Percentiles rank a stretch among this genome's conserved stretches.
These are phyloP conservation scores for Phytophthora sp. DNA, from an alignment of 352 stramenopile species.

Conservation along the genomic window DNA sequence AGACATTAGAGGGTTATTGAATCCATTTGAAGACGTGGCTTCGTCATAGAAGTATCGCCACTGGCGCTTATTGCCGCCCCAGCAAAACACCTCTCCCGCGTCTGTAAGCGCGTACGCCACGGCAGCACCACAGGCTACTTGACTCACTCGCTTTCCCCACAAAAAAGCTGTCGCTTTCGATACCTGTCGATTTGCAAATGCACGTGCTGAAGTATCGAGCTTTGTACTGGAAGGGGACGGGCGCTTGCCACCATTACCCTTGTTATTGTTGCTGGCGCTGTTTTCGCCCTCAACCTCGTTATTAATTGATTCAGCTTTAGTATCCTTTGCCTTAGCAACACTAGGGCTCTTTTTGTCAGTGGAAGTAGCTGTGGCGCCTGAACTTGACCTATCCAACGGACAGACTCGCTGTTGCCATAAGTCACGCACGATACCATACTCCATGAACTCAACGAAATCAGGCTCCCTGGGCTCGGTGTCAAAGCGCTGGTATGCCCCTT, in stretches of 20 bases:
- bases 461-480: constrained; percentile 57
- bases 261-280: not conserved
- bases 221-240: constrained; percentile 42
- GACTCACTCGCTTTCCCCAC: constrained; percentile 70
- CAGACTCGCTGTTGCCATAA: constrained; percentile 68
- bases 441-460: constrained; percentile 81
- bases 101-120: constrained; percentile 76
- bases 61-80: constrained; percentile 70
- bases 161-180: constrained; percentile 74
- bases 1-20: not conserved
- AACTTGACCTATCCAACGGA: constrained; percentile 12
- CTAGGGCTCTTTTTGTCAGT: not conserved
- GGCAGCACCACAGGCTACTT: constrained; percentile 53
- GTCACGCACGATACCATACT: constrained; percentile 58
- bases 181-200: constrained; percentile 60
- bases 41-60: constrained; percentile 82
- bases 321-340: no score
- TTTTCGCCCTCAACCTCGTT: not conserved
- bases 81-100: constrained; percentile 75
- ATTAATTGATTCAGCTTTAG: not conserved
- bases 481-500: constrained; percentile 66
- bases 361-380: not conserved
- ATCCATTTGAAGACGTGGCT: constrained; percentile 11
- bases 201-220: constrained; percentile 42
- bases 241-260: not conserved